Conservation (phyloP, 768 basidiomycete species). For the Amanita muscaria region DNA sequence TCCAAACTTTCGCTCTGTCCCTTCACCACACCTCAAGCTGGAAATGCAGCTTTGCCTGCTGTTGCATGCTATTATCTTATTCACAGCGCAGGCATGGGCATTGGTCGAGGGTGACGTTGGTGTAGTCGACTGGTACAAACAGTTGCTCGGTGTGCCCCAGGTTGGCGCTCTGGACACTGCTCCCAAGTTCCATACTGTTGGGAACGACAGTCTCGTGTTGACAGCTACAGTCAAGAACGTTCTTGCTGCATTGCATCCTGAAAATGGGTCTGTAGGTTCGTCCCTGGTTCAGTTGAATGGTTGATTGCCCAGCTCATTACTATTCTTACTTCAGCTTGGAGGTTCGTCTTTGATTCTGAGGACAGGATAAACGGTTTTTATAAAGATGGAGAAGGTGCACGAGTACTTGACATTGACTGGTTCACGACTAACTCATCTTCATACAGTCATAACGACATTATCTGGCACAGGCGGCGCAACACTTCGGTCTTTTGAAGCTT, state of each 20-base stretch:
- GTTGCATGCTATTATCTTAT: neutral
- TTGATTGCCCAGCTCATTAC: neutral
- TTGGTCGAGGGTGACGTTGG: constrained; percentile 72
- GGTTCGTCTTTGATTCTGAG: constrained; percentile 61
- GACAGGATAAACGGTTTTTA: constrained; percentile 65
- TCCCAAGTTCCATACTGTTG: constrained; percentile 47
- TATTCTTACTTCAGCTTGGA: constrained; percentile 52
- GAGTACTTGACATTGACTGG: too few species aligned
- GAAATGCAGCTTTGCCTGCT: constrained; percentile 1
- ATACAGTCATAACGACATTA: constrained; percentile 55
- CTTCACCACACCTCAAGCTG: neutral
- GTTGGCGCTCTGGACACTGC: constrained; percentile 38
- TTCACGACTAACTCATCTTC: neutral
- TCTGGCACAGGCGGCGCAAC: constrained; percentile 70
- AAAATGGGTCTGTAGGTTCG: constrained; percentile 64
- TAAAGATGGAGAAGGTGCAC: constrained; percentile 48
- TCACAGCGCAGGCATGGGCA: constrained; percentile 23
- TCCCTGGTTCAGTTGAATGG: constrained; percentile 14
- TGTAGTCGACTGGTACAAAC: constrained; percentile 82
- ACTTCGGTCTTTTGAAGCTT: constrained; percentile 56
- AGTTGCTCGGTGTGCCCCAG: constrained; percentile 65
- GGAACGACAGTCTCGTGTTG: constrained; percentile 41
- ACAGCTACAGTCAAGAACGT: constrained; percentile 70
- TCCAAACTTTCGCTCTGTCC: too few species aligned
- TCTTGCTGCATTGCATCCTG: constrained; percentile 59